Evolutionary conservation across 768 basidiomycete genomes (phyloP), one percentile per base, ranked within the genome.

Genomic region (Kockovaella imperatae): DNA sequence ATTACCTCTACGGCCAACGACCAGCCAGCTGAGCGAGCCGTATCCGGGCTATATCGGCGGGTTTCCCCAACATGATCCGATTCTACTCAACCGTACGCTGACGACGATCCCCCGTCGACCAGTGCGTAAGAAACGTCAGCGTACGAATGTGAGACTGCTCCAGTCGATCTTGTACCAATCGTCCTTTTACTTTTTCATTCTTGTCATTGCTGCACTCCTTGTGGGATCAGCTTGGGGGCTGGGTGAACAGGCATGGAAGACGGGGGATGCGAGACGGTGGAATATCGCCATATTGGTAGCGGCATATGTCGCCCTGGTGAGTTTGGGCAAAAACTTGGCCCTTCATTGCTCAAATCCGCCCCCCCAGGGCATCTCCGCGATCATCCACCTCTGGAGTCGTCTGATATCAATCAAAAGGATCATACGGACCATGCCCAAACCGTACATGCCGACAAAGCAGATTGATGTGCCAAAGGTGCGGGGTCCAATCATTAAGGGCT

Each of bases 391-490:
- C 23, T 66, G 60, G 60, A 56, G 56, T 8, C 49, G 64, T 42
- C 42, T 59, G 5, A n/a, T 66, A 18, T 53, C 55, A 2, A 53
- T 62, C 25, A 57, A 61, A 29, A 54, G 52, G 26, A 56, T 62
- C 0, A 46, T 72, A 5, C 47, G 60, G 26, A 60, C 68, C 3
- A 72, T 72, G 57, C 70, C 70, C 21, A 72, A 67, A 49, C 68
- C 68, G 10, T 72, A 70, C 43, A 63, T 72, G 44, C 70, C 70
- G 13, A 67, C 55, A 10, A 72, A 72, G 35, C 45, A 54, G 24
- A 57, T 68, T 10, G 70, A 72, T 49, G 40, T 72, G 5, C 62
- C 64, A 1, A 62, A 60, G 42, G 68, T 68, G 18, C 42, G 67
- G 56, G 38, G 1, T 15, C 10, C 20, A 26, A 8, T 42, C 32